These are phyloP conservation scores for Skeletonema costatum DNA, from an alignment of 108 stramenopile genomes.

Conservation along the genomic window DNA sequence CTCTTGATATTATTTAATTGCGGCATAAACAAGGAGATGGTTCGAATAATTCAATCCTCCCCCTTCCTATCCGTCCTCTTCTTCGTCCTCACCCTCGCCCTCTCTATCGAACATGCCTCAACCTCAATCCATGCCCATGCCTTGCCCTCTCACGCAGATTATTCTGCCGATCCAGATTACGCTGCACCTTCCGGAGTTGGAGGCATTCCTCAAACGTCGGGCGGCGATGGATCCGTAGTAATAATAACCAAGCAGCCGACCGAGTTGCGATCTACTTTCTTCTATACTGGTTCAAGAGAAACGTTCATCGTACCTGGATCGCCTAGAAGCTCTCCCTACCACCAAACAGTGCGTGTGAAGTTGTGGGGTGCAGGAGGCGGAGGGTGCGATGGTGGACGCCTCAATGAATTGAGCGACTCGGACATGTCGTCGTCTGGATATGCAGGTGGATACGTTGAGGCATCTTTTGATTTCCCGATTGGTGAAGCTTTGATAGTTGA, in stretches of 20 bases:
- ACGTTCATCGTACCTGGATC: constrained; percentile 9
- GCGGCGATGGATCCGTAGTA: neutral
- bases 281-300: neutral
- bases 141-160: neutral
- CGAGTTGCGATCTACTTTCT: neutral
- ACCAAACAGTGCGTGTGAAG: constrained; percentile 5
- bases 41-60: too few species aligned
- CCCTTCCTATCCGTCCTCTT: too few species aligned
- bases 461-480: constrained; percentile 16
- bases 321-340: neutral
- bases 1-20: too few species aligned
- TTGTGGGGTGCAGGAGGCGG: constrained; percentile 32
- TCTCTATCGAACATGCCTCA: too few species aligned
- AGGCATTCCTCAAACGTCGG: neutral
- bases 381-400: constrained; percentile 27
- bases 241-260: neutral
- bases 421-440: neutral
- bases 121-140: neutral
- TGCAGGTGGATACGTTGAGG: constrained; percentile 17
- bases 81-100: too few species aligned
- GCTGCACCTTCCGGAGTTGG: neutral
- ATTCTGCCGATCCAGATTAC: neutral
- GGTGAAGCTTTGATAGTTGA: constrained; percentile 6
- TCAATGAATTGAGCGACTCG: neutral
- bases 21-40: too few species aligned